Evolutionary conservation across 169 alveolate species (phyloP).

Genomic region (Plasmodium vinckei): DNA sequence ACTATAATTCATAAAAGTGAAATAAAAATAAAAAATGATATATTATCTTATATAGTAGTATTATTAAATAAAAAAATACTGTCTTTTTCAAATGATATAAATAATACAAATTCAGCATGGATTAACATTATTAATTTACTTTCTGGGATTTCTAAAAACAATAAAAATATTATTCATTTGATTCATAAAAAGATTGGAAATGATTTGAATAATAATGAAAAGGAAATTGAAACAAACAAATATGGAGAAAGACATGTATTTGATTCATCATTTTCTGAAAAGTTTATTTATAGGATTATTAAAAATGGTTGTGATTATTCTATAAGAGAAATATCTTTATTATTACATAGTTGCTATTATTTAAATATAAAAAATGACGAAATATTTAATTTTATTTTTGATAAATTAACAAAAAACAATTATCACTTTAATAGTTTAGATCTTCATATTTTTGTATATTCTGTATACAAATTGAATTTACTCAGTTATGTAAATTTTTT

Average conservation of each 20-base stretch:
- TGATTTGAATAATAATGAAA: not conserved
- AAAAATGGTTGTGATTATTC: constrained; percentile 10
- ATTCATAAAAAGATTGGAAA: constrained; percentile 9
- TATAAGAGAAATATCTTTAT: constrained; percentile 64
- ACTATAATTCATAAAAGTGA: constrained; percentile 42
- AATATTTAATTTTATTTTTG: constrained; percentile 32
- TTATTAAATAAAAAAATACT: constrained; percentile 38
- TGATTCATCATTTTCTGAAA: constrained; percentile 15
- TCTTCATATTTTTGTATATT: constrained; percentile 49
- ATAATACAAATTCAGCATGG: constrained; percentile 63
- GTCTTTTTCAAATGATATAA: constrained; percentile 1
- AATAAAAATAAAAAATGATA: constrained; percentile 38
- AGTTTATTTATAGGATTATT: constrained; percentile 25
- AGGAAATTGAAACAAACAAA: not conserved
- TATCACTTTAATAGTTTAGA: constrained; percentile 40
- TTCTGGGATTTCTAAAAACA: constrained; percentile 27
- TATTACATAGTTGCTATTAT: constrained; percentile 39
- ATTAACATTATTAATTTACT: constrained; percentile 44
- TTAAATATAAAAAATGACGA: constrained; percentile 20
- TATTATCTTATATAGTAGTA: constrained; percentile 24
- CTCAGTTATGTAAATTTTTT: constrained; percentile 27
- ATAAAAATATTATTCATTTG: constrained; percentile 22
- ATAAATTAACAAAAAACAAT: constrained; percentile 10
- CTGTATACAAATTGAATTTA: constrained; percentile 54
- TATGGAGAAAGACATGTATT: no score